Percentiles rank a stretch among this genome's conserved stretches.
These are phyloP conservation scores for Aspergillus uvarum DNA, from an alignment of 2,329 filamentous ascomycete genomes.

Conservation along the genomic window DNA sequence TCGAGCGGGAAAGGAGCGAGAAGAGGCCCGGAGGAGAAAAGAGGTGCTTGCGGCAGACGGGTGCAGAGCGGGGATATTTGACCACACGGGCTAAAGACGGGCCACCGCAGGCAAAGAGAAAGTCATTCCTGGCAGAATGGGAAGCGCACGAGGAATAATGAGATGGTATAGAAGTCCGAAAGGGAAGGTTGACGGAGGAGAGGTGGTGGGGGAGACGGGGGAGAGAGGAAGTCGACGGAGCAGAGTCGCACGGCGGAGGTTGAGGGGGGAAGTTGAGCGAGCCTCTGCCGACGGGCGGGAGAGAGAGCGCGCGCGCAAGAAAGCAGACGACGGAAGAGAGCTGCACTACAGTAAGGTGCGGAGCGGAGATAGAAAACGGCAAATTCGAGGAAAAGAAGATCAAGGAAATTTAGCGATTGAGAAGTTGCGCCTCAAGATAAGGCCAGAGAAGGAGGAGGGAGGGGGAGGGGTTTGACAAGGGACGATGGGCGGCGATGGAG, in stretches of 20 bases:
- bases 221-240: slow-evolving; percentile 26
- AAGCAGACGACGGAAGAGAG: slow-evolving; percentile 17
- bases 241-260: slow-evolving; percentile 25
- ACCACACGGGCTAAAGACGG: slow-evolving; percentile 44
- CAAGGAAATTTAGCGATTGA: not conserved
- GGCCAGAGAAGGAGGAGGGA: slow-evolving; percentile 14
- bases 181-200: slow-evolving; percentile 12
- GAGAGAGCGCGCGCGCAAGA: slow-evolving; percentile 19
- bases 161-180: slow-evolving; percentile 21
- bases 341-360: slow-evolving; percentile 17
- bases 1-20: slow-evolving; percentile 12
- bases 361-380: slow-evolving; percentile 6
- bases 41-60: slow-evolving; percentile 37
- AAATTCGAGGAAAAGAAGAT: not conserved
- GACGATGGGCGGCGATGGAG: slow-evolving; percentile 10
- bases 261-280: slow-evolving; percentile 23
- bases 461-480: slow-evolving; percentile 2
- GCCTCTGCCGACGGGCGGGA: slow-evolving; percentile 19
- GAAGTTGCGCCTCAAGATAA: not conserved
- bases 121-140: slow-evolving; percentile 42
- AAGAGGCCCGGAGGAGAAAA: slow-evolving; percentile 23
- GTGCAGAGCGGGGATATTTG: slow-evolving; percentile 44
- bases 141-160: slow-evolving; percentile 27
- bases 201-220: slow-evolving; percentile 16
- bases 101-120: slow-evolving; percentile 36